Percentiles rank a stretch among this genome's conserved stretches.
Evolutionary conservation across 495 filamentous ascomycete genomes (phyloP).

Genomic region (Massariosphaeria phaeospora): DNA sequence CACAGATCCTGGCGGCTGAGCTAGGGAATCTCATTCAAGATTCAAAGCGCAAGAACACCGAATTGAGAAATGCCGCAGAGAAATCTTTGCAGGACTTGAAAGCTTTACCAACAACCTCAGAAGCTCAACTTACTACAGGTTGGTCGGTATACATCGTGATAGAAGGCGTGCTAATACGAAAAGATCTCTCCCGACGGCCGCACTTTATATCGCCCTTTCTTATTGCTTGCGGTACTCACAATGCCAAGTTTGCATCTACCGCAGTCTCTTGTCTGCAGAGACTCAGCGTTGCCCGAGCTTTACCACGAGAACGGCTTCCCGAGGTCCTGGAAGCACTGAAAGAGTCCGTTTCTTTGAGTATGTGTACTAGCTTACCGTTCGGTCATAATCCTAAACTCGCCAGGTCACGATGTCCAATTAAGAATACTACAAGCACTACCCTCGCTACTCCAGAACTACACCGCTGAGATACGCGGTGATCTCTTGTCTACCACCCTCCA

Average conservation of each 20-base stretch:
- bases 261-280: slow-evolving; percentile 84
- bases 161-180: slow-evolving; percentile 37
- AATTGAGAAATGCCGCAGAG: slow-evolving; percentile 86
- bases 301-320: slow-evolving; percentile 67
- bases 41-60: slow-evolving; percentile 85
- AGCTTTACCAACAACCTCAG: slow-evolving; percentile 65
- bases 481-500: slow-evolving; percentile 75
- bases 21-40: slow-evolving; percentile 90
- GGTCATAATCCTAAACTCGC: background rate
- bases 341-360: slow-evolving; percentile 67
- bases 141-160: slow-evolving; percentile 26
- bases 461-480: slow-evolving; percentile 70
- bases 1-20: slow-evolving; percentile 84
- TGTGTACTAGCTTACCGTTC: background rate
- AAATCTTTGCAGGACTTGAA: slow-evolving; percentile 90
- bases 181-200: slow-evolving; percentile 76
- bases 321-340: slow-evolving; percentile 82
- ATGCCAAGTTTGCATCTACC: slow-evolving; percentile 81
- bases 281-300: slow-evolving; percentile 70
- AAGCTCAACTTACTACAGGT: slow-evolving; percentile 83
- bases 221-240: slow-evolving; percentile 81
- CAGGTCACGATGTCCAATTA: slow-evolving; percentile 84
- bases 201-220: slow-evolving; percentile 89
- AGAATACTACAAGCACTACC: slow-evolving; percentile 94
- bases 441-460: slow-evolving; percentile 87